Percentiles rank a stretch among this genome's conserved stretches.
These are phyloP conservation scores for Lachancea meyersii DNA, from an alignment of 805 yeast genomes.

Conservation along the genomic window DNA sequence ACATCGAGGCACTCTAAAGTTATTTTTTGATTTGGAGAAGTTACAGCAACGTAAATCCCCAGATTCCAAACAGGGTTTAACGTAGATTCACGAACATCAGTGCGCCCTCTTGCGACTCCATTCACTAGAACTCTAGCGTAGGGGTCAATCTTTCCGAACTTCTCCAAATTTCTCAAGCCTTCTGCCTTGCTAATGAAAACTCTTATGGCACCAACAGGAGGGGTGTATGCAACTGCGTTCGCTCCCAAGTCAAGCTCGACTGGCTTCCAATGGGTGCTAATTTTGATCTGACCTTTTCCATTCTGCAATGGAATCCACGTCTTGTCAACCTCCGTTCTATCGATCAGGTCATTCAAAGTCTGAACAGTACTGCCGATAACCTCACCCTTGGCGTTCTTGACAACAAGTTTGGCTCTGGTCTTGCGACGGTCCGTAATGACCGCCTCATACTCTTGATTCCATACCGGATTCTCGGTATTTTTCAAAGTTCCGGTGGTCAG, in stretches of 20 bases:
- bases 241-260: slow-evolving; percentile 63
- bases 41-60: slow-evolving; percentile 70
- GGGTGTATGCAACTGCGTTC: slow-evolving; percentile 77
- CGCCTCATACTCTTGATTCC: slow-evolving; percentile 57
- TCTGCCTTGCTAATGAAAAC: slow-evolving; percentile 63
- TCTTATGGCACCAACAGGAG: slow-evolving; percentile 90
- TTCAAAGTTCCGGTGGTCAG: slow-evolving; percentile 53
- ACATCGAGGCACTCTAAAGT: slow-evolving; percentile 91
- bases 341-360: slow-evolving; percentile 58
- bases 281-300: slow-evolving; percentile 65
- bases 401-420: slow-evolving; percentile 57
- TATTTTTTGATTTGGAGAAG: slow-evolving; percentile 75
- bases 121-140: slow-evolving; percentile 75
- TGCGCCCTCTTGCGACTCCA: slow-evolving; percentile 71
- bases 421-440: slow-evolving; percentile 68
- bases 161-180: slow-evolving; percentile 77
- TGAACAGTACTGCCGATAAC: slow-evolving; percentile 55
- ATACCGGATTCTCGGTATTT: slow-evolving; percentile 59
- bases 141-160: slow-evolving; percentile 88
- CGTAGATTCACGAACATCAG: slow-evolving; percentile 58
- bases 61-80: slow-evolving; percentile 83
- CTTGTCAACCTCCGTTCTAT: slow-evolving; percentile 70
- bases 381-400: slow-evolving; percentile 56
- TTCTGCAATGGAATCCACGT: slow-evolving; percentile 68
- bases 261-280: slow-evolving; percentile 79